Evolutionary conservation across 2,329 filamentous ascomycete species (phyloP).

Genomic region (Colletotrichum tabaci): DNA sequence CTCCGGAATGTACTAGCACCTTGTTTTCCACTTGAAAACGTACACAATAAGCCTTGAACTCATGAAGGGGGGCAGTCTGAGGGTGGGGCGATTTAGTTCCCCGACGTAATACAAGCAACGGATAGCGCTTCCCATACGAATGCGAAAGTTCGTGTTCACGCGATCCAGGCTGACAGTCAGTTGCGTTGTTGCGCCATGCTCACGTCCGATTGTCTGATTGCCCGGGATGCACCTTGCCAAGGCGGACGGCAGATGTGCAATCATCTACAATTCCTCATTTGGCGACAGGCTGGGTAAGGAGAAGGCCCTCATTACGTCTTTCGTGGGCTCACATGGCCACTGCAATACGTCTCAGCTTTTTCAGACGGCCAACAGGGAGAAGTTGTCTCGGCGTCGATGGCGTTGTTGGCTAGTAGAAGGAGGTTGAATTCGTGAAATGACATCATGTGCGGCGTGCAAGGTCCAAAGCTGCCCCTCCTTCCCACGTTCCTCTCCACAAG

Average conservation of each 20-base stretch:
- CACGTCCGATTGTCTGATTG: slow-evolving; percentile 5
- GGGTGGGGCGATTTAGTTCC: background rate
- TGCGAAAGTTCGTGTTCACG: no score
- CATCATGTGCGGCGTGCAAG: slow-evolving; percentile 31
- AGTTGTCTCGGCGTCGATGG: slow-evolving; percentile 12
- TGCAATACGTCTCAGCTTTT: slow-evolving; percentile 23
- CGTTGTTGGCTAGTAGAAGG: slow-evolving; percentile 13
- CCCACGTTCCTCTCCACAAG: slow-evolving; percentile 22
- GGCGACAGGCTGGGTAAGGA: background rate
- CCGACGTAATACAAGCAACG: no score
- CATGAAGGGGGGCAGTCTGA: background rate
- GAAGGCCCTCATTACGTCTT: slow-evolving; percentile 27
- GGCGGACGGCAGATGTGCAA: slow-evolving; percentile 20
- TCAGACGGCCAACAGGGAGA: slow-evolving; percentile 11
- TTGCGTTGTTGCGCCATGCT: background rate
- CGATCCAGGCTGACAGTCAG: background rate
- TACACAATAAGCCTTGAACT: no score
- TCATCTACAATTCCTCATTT: slow-evolving; percentile 21
- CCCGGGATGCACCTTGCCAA: slow-evolving; percentile 12
- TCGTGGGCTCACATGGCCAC: slow-evolving; percentile 34
- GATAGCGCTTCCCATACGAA: background rate
- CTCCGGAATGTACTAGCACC: background rate
- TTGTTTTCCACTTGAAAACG: no score
- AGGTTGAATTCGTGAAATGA: slow-evolving; percentile 26
- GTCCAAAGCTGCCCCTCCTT: slow-evolving; percentile 33